phyloP scores from a whole-genome alignment of 164 flowering plant species.

The Tinospora cordifolia region DNA sequence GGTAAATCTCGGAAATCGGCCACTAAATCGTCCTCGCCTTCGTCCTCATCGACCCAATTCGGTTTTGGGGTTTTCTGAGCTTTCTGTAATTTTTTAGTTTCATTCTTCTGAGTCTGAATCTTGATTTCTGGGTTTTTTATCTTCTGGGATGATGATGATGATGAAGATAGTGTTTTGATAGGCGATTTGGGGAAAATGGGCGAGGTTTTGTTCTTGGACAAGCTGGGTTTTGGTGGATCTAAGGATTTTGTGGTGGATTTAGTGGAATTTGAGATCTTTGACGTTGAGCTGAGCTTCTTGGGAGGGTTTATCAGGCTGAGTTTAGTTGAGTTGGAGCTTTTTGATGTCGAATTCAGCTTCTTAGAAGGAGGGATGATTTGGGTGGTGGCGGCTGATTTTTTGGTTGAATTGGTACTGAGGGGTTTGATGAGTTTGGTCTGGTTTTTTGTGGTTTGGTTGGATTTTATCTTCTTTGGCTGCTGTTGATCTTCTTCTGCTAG shows the following conservation, averaged over 20 bases:
- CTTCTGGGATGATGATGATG: conserved; percentile 16
- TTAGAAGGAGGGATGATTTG: conserved; percentile 19
- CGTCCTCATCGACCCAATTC: conserved; percentile 34
- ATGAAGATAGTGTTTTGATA: too few relatives aligned
- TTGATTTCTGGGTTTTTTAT: background rate
- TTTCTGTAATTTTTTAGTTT: conserved; percentile 4
- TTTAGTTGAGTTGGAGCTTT: conserved; percentile 16
- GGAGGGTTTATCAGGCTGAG: background rate
- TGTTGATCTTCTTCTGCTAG: conserved; percentile 10
- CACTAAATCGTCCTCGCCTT: conserved; percentile 44
- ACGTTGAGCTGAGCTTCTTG: conserved; percentile 55
- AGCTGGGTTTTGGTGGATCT: conserved; percentile 36
- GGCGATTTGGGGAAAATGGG: conserved; percentile 20
- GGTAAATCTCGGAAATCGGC: conserved; percentile 62
- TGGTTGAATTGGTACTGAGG: conserved; percentile 17
- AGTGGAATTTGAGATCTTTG: conserved; percentile 18
- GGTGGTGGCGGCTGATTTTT: background rate
- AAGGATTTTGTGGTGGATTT: conserved; percentile 35
- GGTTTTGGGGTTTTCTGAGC: conserved; percentile 20
- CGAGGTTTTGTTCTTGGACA: conserved; percentile 50
- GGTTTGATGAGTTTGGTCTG: conserved; percentile 27
- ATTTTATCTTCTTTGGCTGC: conserved; percentile 19
- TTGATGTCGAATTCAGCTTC: conserved; percentile 47
- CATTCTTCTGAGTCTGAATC: too few relatives aligned
- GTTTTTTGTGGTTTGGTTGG: conserved; percentile 13